Evolutionary conservation across 2,329 filamentous ascomycete species (phyloP).

Genomic region (Aspergillus neotritici): DNA sequence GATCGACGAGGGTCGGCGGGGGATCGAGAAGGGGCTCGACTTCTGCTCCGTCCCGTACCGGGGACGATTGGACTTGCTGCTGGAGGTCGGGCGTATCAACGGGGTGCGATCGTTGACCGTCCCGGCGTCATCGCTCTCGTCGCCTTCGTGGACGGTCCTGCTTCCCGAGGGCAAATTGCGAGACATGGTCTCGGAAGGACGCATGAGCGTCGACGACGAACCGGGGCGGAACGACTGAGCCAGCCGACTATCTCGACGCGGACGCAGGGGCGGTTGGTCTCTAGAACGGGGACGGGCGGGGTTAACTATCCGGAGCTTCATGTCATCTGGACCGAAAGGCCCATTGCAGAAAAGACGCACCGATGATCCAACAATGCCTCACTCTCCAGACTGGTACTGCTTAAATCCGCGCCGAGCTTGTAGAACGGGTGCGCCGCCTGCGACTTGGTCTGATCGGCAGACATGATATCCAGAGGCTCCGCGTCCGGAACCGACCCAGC

Average conservation of each 20-base stretch:
- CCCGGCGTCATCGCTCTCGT: slow-evolving; percentile 26
- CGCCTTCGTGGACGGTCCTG: slow-evolving; percentile 16
- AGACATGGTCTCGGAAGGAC: slow-evolving; percentile 38
- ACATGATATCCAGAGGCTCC: slow-evolving; percentile 25
- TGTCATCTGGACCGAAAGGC: not conserved
- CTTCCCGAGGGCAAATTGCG: slow-evolving; percentile 32
- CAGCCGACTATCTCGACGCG: slow-evolving; percentile 52
- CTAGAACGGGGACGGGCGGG: slow-evolving; percentile 32
- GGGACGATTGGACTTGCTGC: slow-evolving; percentile 30
- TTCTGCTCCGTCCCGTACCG: slow-evolving; percentile 30
- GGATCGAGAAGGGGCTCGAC: slow-evolving; percentile 21
- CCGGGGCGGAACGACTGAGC: slow-evolving; percentile 36
- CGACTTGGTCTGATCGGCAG: slow-evolving; percentile 21
- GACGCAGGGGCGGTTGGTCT: slow-evolving; percentile 57
- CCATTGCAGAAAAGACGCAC: slow-evolving; percentile 38
- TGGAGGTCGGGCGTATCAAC: slow-evolving; percentile 39
- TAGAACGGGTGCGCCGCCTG: slow-evolving; percentile 47
- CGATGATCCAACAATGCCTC: slow-evolving; percentile 82
- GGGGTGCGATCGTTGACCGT: slow-evolving; percentile 51
- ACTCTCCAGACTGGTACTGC: slow-evolving; percentile 83
- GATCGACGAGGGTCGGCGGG: slow-evolving; percentile 22
- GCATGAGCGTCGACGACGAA: slow-evolving; percentile 31
- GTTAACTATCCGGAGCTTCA: slow-evolving; percentile 5
- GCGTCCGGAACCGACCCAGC: slow-evolving; percentile 42
- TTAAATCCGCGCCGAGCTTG: slow-evolving; percentile 56